Base-by-base conservation (phyloP, 2,329 filamentous ascomycete genomes). In the Colletotrichum higginsianum region DNA sequence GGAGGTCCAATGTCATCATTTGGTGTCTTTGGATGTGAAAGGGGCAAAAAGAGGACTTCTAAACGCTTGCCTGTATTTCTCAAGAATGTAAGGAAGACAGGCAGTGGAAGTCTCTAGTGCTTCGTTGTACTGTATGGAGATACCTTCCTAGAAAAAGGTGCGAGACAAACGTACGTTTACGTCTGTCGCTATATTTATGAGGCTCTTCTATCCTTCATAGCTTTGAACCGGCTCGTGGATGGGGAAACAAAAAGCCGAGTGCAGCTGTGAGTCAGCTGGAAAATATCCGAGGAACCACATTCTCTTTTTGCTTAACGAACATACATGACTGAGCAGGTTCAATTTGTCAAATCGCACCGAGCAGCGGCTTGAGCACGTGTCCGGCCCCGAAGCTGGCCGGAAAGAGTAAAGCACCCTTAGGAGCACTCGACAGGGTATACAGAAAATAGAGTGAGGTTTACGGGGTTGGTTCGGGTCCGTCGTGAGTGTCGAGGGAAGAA, bases 1-100 rank as follows among this genome's bases (percentile, higher is more conserved):
- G 61, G 66, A 62, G 3, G 8, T 66, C 23, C 50, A 62, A 15
- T 11, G 15, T 73, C 61, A 62, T 73, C 57, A 35, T 58, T 40
- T 44, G 18, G 16, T 26, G 47, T n/a, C 21, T 42, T 23, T 12
- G n/a, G 8, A 18, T 26, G n/a, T 11, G 61, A 18, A 3, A 38
- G 18, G 4, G 9, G 38, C 21, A n/a, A 40, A 53, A 53, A 35
- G 26, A 30, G 2, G 30, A 7, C 11, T 30, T 30, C 30, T 7
- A 5, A 52, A n/a, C 12, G 23, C 47, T 38, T 21, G n/a, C 23
- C 18, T 49, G 18, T 9, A 6, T 38, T 12, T 8, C 26, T 38
- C 26, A 16, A 55, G 30, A 35, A 30, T 9, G 1, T 9, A 38
- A n/a, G n/a, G n/a, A 11, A 21, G n/a, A 49, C 4, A 49, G 18